Conservation (phyloP, 345 rosid genomes). For the Camelina laxa region DNA sequence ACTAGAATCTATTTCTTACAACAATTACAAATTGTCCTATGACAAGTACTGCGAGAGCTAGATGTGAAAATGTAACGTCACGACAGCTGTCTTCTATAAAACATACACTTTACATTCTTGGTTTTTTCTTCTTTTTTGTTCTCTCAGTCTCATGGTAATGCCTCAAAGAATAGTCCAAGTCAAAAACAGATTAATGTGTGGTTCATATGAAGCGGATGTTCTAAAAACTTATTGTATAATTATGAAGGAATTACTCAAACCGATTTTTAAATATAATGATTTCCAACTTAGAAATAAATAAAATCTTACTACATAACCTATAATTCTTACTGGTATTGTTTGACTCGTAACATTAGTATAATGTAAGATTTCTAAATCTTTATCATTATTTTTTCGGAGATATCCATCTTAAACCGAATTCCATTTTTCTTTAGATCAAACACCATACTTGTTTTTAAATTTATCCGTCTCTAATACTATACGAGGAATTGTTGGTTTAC, state of each 20-base stretch:
- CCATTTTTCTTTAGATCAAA: background rate
- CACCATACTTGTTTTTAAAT: too few species aligned
- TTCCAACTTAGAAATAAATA: too few species aligned
- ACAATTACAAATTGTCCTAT: background rate
- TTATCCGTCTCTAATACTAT: background rate
- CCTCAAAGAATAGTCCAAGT: constrained; percentile 6
- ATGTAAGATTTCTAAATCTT: background rate
- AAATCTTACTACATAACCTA: too few species aligned
- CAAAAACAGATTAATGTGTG: background rate
- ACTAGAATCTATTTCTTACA: background rate
- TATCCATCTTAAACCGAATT: background rate
- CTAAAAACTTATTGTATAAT: background rate
- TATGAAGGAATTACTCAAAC: background rate
- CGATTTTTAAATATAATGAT: background rate
- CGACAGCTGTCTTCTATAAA: background rate
- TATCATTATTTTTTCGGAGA: background rate
- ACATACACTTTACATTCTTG: background rate
- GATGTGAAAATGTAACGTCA: background rate
- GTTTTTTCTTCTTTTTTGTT: background rate
- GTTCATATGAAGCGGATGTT: background rate
- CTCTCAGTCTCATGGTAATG: background rate
- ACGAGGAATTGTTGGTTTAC: background rate
- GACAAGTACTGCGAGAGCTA: background rate
- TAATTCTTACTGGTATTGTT: too few species aligned
- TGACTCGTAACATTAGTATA: too few species aligned